Evolutionary conservation across 1,284 basidiomycete species (phyloP).

Genomic region (Malassezia cuniculi): DNA sequence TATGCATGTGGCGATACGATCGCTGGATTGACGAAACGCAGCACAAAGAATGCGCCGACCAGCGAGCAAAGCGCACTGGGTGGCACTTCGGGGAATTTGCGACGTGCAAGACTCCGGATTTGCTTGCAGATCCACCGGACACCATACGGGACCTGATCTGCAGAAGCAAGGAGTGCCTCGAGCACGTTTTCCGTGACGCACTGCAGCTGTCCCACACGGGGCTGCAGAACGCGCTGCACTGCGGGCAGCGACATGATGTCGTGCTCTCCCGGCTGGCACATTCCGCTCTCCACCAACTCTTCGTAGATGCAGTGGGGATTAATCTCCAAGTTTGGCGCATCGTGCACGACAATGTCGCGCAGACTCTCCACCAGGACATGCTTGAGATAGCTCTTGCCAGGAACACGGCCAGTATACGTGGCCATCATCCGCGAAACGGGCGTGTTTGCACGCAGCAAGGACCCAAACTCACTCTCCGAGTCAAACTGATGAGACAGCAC

Average conservation of each 20-base stretch:
- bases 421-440: conserved; percentile 99
- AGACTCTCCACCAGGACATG: conserved; percentile 90
- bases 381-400: conserved; percentile 94
- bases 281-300: conserved; percentile 57
- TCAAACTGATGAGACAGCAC: conserved; percentile 97
- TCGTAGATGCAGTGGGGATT: conserved; percentile 78
- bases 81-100: conserved; percentile 93
- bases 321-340: conserved; percentile 94
- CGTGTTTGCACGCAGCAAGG: conserved; percentile 89
- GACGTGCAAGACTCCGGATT: conserved; percentile 87
- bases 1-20: conserved; percentile 98
- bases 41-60: conserved; percentile 98
- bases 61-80: conserved; percentile 96
- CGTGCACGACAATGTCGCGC: conserved; percentile 94
- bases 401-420: conserved; percentile 91
- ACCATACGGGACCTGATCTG: conserved; percentile 92
- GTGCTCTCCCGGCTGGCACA: too few species aligned
- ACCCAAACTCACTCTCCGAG: conserved; percentile 92
- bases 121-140: conserved; percentile 99
- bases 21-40: conserved; percentile 99
- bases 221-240: conserved; percentile 92
- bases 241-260: conserved; percentile 79
- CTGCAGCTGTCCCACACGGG: too few species aligned
- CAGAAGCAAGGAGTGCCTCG: conserved; percentile 98
- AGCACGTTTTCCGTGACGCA: too few species aligned